These are phyloP conservation scores for Blepharisma japonicum DNA, from an alignment of 73 alveolate species.

Conservation along the genomic window DNA sequence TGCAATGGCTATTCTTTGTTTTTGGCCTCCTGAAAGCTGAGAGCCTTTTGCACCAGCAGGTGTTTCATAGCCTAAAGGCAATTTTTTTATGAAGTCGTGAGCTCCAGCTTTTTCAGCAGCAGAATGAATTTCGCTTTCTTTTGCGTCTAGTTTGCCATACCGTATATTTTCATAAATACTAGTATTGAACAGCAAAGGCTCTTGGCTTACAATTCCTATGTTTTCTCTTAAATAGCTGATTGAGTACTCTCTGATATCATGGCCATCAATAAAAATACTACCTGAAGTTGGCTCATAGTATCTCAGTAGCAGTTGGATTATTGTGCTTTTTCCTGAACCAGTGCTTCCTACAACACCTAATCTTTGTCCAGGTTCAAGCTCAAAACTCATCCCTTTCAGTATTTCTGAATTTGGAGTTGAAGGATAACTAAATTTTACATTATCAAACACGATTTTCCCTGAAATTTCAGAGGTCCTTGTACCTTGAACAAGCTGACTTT, in stretches of 20 bases:
- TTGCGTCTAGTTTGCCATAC: conserved; percentile 61
- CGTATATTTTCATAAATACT: conserved; percentile 61
- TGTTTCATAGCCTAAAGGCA: conserved; percentile 35
- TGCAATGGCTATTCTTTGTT: conserved; percentile 70
- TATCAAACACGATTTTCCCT: conserved; percentile 38
- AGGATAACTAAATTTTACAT: conserved; percentile 55
- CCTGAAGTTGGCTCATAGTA: conserved; percentile 61
- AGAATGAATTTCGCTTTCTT: conserved; percentile 61
- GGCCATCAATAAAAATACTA: conserved; percentile 50
- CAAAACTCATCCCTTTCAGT: conserved; percentile 39
- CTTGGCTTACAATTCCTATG: conserved; percentile 66
- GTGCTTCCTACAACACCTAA: conserved; percentile 67
- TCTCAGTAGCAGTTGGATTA: conserved; percentile 49
- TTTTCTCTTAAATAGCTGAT: conserved; percentile 24
- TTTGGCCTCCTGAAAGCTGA: conserved; percentile 67
- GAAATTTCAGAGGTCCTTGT: neutral
- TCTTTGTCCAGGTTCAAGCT: conserved; percentile 56
- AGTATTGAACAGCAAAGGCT: conserved; percentile 78
- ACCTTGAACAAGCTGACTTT: conserved; percentile 35
- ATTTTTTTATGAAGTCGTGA: conserved; percentile 48
- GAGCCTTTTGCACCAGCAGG: conserved; percentile 54
- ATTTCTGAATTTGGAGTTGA: conserved; percentile 43
- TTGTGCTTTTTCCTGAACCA: conserved; percentile 66
- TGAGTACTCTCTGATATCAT: conserved; percentile 50
- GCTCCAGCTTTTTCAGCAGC: conserved; percentile 78